A percentile compares a stretch with the other conserved stretches of the same genome.
Evolutionary conservation across 176 grass and related monocot genomes (phyloP).

Genomic region (Puya raimondii): DNA sequence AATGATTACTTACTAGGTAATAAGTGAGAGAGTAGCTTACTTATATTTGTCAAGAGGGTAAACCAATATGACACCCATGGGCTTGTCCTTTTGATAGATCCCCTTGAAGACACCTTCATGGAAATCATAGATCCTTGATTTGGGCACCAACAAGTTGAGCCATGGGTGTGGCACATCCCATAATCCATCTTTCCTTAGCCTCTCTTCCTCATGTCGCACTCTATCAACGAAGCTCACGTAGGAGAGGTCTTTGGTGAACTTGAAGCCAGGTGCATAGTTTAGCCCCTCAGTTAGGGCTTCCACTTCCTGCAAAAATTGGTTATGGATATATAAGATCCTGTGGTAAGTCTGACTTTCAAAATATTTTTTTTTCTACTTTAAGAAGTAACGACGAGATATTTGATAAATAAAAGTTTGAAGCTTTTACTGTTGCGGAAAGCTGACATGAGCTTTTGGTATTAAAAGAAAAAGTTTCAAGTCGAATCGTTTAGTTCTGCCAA

Average conservation of each 20-base stretch:
- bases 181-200: conserved; percentile 11
- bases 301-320: conserved; percentile 17
- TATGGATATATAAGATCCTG: not conserved
- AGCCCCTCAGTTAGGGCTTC: conserved; percentile 20
- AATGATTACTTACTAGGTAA: not conserved
- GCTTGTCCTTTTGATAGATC: conserved; percentile 29
- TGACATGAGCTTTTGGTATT: no score
- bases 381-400: no score
- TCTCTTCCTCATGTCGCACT: conserved; percentile 15
- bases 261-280: conserved; percentile 20
- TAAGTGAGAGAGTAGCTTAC: not conserved
- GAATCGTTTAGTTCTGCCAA: no score
- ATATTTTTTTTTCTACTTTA: no score
- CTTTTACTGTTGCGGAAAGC: no score
- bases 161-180: conserved; percentile 42
- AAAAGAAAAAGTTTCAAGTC: no score
- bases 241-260: conserved; percentile 20
- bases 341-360: no score
- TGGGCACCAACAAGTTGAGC: conserved; percentile 46
- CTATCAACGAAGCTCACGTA: conserved; percentile 32
- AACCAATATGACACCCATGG: conserved; percentile 35
- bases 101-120: conserved; percentile 22
- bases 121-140: conserved; percentile 32
- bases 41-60: conserved; percentile 41
- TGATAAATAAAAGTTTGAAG: no score